Conservation (phyloP, 768 basidiomycete genomes). For the Candolleomyces aberdarensis region DNA sequence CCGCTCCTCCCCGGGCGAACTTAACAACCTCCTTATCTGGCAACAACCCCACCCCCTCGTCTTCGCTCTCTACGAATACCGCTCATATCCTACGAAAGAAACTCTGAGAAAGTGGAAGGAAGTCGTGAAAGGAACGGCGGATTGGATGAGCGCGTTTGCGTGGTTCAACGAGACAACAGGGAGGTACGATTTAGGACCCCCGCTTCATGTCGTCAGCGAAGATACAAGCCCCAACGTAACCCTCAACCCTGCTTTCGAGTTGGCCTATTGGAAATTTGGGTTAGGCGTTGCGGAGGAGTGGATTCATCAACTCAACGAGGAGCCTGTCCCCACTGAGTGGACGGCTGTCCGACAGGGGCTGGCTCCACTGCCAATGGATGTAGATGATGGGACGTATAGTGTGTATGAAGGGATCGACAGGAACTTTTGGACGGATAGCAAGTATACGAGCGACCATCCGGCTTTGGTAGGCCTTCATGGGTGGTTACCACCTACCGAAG, state of each 20-base stretch:
- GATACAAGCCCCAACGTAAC: conserved; percentile 55
- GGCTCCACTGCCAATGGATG: conserved; percentile 44
- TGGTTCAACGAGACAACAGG: conserved; percentile 46
- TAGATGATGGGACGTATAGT: conserved; percentile 44
- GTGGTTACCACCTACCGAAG: conserved; percentile 52
- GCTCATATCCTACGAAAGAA: conserved; percentile 34
- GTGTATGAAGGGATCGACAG: conserved; percentile 54
- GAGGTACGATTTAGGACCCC: conserved; percentile 56
- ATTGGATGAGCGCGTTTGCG: conserved; percentile 60
- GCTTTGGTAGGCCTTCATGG: conserved; percentile 54
- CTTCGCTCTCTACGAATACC: conserved; percentile 57
- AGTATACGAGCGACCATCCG: conserved; percentile 56
- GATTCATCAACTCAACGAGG: conserved; percentile 38
- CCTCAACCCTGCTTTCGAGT: conserved; percentile 54
- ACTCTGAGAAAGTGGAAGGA: conserved; percentile 49
- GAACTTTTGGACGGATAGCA: conserved; percentile 50
- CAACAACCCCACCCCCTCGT: conserved; percentile 58
- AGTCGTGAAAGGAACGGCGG: conserved; percentile 50
- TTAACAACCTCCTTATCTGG: conserved; percentile 64
- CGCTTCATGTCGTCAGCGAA: conserved; percentile 54
- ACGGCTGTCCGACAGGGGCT: conserved; percentile 40
- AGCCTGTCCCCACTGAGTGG: conserved; percentile 41
- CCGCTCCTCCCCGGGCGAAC: conserved; percentile 54
- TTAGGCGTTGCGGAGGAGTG: conserved; percentile 46
- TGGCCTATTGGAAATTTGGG: conserved; percentile 56